Percentiles rank a stretch among this genome's conserved stretches.
phyloP scores from a whole-genome alignment of 257 asterid species.

The Ajuga chamaepitys region DNA sequence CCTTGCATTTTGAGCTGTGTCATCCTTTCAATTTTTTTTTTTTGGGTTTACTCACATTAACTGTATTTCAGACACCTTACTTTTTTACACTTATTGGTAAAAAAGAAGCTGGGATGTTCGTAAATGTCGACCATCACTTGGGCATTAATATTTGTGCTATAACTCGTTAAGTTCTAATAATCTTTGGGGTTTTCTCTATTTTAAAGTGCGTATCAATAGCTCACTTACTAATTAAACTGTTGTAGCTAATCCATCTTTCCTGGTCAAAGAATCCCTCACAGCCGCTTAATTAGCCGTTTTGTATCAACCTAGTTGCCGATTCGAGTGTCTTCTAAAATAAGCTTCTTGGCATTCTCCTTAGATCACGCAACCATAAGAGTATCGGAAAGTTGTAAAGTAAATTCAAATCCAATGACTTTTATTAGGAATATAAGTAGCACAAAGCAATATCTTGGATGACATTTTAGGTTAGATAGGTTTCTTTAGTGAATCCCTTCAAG shows the following conservation, averaged over 20 bases:
- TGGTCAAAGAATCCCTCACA: neutral
- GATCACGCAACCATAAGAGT: neutral
- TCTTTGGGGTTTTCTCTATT: neutral
- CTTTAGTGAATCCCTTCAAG: neutral
- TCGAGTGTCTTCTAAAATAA: neutral
- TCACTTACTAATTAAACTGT: neutral
- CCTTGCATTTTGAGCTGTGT: constrained; percentile 11
- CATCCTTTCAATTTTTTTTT: constrained; percentile 5
- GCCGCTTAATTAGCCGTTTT: neutral
- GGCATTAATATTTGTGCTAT: neutral
- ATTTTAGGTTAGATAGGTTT: neutral
- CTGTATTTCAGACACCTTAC: neutral
- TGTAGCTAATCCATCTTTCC: neutral
- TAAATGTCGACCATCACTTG: neutral
- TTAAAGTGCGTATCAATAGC: neutral
- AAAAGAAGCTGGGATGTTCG: neutral
- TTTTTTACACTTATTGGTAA: neutral
- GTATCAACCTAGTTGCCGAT: neutral
- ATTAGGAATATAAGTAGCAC: neutral
- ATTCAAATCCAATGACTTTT: neutral
- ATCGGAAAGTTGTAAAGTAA: neutral
- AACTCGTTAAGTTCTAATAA: neutral
- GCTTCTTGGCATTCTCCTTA: neutral
- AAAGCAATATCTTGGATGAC: neutral
- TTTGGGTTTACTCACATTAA: neutral